Evolutionary conservation across 768 basidiomycete genomes (phyloP), one percentile per base, ranked within the genome.

Genomic region (Psilocybe cyanescens): DNA sequence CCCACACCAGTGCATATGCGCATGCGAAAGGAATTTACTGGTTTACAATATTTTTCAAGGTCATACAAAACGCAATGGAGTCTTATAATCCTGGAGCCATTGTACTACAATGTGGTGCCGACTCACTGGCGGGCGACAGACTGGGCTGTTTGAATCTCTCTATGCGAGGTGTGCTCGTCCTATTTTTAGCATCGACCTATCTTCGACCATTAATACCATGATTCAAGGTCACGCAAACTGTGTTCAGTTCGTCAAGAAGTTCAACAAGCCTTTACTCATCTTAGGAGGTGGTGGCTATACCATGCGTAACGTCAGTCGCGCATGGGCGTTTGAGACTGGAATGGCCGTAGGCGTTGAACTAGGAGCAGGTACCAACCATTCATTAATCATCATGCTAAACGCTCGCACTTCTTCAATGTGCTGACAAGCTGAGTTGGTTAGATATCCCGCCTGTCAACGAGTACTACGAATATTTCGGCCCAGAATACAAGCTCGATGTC

Each of bases 381-480:
- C 41, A 58, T 37, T 55, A 48, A 8, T 24, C 24, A 24, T 24
- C 24, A 24, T 24, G 24, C 24, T 24, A 24, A 24, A 24, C 24
- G 24, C 24, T 24, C 24, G 24, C 24, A 24, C 24, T 24, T 24
- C 24, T 24, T 24, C 24, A 24, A 24, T 24, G 24, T 24, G 24
- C 24, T 24, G 24, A 24, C 24, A 24, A 24, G 24, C 29, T 14
- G 8, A 12, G 33, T 17, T 24, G 51, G 31, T 6, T 61, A 96
- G 97, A 94, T 70, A 97, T 99, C 57, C 97, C 97, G 2, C 24
- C 33, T 35, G 90, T 96, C 64, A 99, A 99, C 70, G 97, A 99
- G 76, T 99, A 99, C 76, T 99, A 96, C 71, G 97, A 99, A 71
- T 99, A 99, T 75, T 99, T 98, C 73, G 97, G 97, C 0, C 97